Evolutionary conservation across 2,329 filamentous ascomycete genomes (phyloP).

Genomic region (Sporothrix variecibatus): DNA sequence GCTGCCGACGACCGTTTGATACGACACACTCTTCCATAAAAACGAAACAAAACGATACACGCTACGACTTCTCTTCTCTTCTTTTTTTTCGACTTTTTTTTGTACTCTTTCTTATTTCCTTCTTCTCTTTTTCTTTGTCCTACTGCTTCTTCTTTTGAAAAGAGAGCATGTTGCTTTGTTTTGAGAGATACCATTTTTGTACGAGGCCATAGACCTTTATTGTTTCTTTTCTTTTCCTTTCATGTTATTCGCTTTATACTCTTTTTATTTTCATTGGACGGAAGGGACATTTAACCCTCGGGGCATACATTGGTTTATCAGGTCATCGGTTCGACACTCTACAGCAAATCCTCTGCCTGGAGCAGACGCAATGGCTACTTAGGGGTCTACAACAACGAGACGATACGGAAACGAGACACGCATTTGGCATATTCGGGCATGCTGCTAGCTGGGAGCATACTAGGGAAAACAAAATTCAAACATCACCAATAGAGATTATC

Average conservation of each 20-base stretch:
- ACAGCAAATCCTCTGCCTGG: conserved; percentile 16
- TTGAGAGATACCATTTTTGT: conserved; percentile 22
- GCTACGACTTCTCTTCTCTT: conserved; percentile 17
- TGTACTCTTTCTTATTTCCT: conserved; percentile 15
- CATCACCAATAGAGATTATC: conserved; percentile 9
- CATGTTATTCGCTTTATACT: neutral
- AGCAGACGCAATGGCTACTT: neutral
- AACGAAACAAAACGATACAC: neutral
- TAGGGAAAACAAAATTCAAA: neutral
- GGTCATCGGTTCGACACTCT: neutral
- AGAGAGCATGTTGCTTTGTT: conserved; percentile 18
- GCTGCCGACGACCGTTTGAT: neutral
- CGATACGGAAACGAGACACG: neutral
- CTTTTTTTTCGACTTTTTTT: neutral
- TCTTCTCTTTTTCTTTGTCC: neutral
- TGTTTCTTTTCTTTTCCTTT: neutral
- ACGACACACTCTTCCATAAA: neutral
- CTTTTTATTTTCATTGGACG: neutral
- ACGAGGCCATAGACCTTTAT: neutral
- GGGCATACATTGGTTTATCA: neutral
- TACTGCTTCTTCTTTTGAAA: conserved; percentile 7
- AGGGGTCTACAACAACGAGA: neutral
- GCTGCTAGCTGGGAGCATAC: neutral
- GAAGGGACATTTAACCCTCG: neutral
- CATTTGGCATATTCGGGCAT: neutral